A percentile compares a stretch with the other conserved stretches of the same genome.
Conservation (phyloP, 1,284 basidiomycete species). For the Phellinidium pouzarii region DNA sequence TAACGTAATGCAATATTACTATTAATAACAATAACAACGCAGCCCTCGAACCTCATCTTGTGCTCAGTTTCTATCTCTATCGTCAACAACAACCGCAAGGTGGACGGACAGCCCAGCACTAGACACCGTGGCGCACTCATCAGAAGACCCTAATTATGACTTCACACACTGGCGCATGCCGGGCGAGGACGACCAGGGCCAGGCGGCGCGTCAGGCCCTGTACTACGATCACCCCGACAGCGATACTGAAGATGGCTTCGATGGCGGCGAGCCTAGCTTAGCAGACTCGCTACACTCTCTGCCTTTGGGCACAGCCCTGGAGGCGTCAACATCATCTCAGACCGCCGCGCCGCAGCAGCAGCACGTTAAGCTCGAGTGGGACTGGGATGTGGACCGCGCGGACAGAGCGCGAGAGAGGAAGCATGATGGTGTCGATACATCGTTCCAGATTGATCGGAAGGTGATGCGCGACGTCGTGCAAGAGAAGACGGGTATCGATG, state of each 20-base stretch:
- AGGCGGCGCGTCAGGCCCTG: constrained; percentile 12
- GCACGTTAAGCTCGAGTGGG: constrained; percentile 14
- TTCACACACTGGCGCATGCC: constrained; percentile 16
- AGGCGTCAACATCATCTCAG: neutral
- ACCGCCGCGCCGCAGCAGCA: neutral
- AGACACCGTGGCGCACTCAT: constrained; percentile 5
- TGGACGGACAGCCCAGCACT: neutral
- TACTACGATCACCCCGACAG: constrained; percentile 11
- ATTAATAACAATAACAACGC: neutral
- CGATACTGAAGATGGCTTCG: constrained; percentile 12
- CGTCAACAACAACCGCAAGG: neutral
- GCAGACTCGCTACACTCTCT: neutral
- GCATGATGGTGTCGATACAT: constrained; percentile 10
- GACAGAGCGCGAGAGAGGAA: constrained; percentile 13
- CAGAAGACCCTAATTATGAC: constrained; percentile 10
- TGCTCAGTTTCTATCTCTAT: neutral
- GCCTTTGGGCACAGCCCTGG: neutral
- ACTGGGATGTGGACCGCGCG: constrained; percentile 11
- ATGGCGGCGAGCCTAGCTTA: neutral
- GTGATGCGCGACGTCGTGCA: constrained; percentile 49
- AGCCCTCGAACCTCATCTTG: neutral
- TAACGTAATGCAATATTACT: too few species aligned
- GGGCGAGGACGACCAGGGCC: constrained; percentile 18
- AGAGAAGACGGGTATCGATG: constrained; percentile 57
- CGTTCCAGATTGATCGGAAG: constrained; percentile 14